These are phyloP conservation scores for Seiridium cupressi DNA, from an alignment of 2,329 filamentous ascomycete species.

Conservation along the genomic window DNA sequence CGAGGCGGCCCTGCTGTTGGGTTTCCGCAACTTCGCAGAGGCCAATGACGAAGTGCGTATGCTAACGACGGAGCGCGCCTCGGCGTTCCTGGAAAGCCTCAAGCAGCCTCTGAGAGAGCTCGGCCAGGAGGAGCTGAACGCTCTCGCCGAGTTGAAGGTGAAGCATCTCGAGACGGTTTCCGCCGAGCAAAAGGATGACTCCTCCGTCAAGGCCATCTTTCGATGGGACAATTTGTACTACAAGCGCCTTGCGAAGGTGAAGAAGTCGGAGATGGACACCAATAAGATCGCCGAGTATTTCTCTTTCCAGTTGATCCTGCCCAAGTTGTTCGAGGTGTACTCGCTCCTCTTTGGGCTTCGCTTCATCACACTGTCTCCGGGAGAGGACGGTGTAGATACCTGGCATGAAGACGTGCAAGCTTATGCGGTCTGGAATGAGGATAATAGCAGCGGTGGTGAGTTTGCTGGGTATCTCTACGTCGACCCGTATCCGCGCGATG, in stretches of 20 bases:
- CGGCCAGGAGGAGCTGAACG: not conserved
- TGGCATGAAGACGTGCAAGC: conserved; percentile 1
- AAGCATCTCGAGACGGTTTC: not conserved
- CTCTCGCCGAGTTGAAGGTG: not conserved
- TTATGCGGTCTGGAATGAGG: not conserved
- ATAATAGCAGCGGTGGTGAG: not conserved
- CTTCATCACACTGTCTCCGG: not conserved
- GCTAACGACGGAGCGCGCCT: not conserved
- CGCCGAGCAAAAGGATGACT: not conserved
- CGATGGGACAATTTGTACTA: conserved; percentile 1
- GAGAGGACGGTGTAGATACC: not conserved
- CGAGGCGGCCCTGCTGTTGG: not conserved
- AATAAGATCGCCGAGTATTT: not conserved
- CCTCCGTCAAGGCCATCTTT: not conserved
- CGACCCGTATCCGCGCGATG: conserved; percentile 2
- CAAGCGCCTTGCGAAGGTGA: not conserved
- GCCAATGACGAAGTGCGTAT: not conserved
- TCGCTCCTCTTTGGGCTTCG: not conserved
- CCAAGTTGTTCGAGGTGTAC: not conserved
- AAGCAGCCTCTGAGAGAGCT: not conserved
- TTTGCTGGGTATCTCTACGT: conserved; percentile 1
- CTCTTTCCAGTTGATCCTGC: not conserved
- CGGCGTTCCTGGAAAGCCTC: not conserved
- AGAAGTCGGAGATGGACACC: not conserved
- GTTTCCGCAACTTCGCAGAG: not conserved